Evolutionary conservation across 2,329 filamentous ascomycete genomes (phyloP).

Genomic region (Paracamarosporium sp.): DNA sequence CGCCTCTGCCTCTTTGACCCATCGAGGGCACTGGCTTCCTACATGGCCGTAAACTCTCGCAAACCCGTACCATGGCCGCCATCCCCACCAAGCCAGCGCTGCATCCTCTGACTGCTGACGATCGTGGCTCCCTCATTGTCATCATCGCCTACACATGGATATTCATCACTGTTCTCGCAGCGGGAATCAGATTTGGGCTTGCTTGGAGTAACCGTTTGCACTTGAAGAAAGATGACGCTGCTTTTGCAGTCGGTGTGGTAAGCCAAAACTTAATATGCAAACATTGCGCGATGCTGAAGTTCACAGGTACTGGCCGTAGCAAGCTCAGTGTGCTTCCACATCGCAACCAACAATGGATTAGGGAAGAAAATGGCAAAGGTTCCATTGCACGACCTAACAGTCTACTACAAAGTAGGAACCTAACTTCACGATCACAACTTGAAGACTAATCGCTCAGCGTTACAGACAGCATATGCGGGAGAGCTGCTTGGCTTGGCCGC

Average conservation of each 20-base stretch:
- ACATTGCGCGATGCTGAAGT: neutral
- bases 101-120: conserved; percentile 12
- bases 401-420: conserved; percentile 16
- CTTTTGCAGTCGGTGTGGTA: conserved; percentile 15
- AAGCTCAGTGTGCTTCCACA: conserved; percentile 17
- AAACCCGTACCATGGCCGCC: conserved; percentile 6
- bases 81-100: conserved; percentile 9
- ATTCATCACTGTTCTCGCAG: conserved; percentile 15
- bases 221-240: conserved; percentile 19
- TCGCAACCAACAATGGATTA: conserved; percentile 16
- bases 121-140: conserved; percentile 19
- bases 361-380: conserved; percentile 16
- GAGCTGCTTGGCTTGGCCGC: conserved; percentile 15
- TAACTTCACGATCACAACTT: neutral
- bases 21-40: neutral
- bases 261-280: neutral
- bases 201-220: conserved; percentile 12
- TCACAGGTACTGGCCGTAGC: conserved; percentile 13
- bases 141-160: conserved; percentile 21
- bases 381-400: conserved; percentile 2
- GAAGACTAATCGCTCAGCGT: neutral
- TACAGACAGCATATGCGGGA: conserved; percentile 14
- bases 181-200: conserved; percentile 15
- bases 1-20: neutral
- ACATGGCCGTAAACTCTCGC: neutral